Base-by-base conservation (phyloP, 1,284 basidiomycete genomes). In the Rhodofomes roseus region DNA sequence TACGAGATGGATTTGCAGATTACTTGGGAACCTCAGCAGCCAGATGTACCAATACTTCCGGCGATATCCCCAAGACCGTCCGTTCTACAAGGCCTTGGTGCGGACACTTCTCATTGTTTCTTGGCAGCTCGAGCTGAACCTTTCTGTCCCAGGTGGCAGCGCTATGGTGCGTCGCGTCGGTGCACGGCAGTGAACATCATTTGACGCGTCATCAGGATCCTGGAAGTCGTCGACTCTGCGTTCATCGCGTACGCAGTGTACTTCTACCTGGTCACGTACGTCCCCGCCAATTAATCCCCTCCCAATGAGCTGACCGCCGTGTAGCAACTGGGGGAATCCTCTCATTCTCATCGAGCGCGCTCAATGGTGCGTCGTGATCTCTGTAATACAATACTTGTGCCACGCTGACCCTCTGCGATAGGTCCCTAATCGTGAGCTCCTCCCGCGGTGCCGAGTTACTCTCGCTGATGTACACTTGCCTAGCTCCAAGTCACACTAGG, bases 401-500 rank as follows among this genome's bases (percentile, higher is more conserved):
- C 54, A 27, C 20, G 34, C 44, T 50, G 36, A 44, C 34, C 34
- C 25, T 16, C 46, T 50, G 18, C 18, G 46, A 27, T 60, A 79
- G 80, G 78, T 79, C 80, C 9, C 70, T 83, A 40, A 79, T 82
- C 61, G 81, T 83, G 70, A 68, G 81, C 71, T 43, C 16, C 44
- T 58, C 20, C 9, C 22, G 16, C 48, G 36, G n/a, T 36, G 5
- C 11, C 31, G 31, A 16, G 39, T 6, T 9, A 18, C 14, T 8
- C 9, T 11, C 31, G 12, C 27, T 29, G 18, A 44, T 57, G 34
- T 25, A 40, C 22, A 14, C 23, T 16, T 11, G 43, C 12, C 25
- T 55, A 89, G 86, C 63, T 84, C 18, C 85, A 88, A 76, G 75
- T 85, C 36, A 76, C 79, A 18, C 61, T 81, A 9, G 85, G 85